phyloP scores from a whole-genome alignment of 371 early-diverging fungal genomes.

The Apophysomyces trapeziformis region DNA sequence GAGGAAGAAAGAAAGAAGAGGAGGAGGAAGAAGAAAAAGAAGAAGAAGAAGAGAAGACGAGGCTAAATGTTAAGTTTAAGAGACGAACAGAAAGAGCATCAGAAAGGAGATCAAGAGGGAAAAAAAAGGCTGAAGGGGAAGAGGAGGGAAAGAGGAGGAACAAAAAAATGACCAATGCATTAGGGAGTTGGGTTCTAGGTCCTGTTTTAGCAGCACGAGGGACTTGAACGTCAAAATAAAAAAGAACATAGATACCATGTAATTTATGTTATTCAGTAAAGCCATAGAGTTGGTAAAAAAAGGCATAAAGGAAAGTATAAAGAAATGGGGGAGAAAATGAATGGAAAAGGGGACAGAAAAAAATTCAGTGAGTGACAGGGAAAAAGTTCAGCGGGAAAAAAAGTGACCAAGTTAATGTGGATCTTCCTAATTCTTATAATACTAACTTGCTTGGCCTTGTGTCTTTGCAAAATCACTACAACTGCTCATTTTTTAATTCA shows the following conservation, averaged over 20 bases:
- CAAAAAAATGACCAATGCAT: conserved; percentile 10
- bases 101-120: conserved; percentile 2
- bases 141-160: neutral
- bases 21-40: too few relatives aligned
- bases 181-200: neutral
- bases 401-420: neutral
- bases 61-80: neutral
- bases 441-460: too few relatives aligned
- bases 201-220: conserved; percentile 1
- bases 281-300: too few relatives aligned
- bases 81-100: neutral
- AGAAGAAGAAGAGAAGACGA: neutral
- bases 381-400: neutral
- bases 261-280: too few relatives aligned
- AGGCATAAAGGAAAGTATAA: neutral
- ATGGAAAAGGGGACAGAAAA: neutral
- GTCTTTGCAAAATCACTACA: too few relatives aligned
- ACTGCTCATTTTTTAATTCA: too few relatives aligned
- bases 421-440: too few relatives aligned
- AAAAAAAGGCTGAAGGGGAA: neutral
- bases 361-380: too few relatives aligned
- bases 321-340: neutral
- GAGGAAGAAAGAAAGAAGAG: neutral
- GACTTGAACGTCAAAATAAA: neutral
- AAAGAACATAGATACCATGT: neutral